Evolutionary conservation across 75 land plant species (phyloP), one percentile per base, ranked within the genome.

Genomic region (Sequoia sempervirens): DNA sequence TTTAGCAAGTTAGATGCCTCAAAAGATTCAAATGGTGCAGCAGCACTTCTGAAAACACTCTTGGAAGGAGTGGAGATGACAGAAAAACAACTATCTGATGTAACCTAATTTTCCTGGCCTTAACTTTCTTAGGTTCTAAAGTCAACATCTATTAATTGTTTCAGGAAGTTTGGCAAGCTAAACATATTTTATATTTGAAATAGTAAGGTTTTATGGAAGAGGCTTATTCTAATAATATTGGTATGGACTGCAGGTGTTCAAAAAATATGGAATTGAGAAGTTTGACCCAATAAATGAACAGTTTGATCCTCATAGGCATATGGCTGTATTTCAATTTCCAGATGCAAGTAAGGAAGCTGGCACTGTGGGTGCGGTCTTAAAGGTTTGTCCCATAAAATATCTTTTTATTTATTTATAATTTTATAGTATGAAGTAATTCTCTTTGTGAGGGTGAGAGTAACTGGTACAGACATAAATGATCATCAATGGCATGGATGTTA

Each of bases 21-120:
- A 38, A 82, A 88, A 28, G 95, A 93, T 66, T 47, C 93, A 54
- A 47, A 87, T 84, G 95, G 90, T 75, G 92, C 93, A 45, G 93
- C 84, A 0, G 90, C 89, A 64, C 90, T 91, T 13, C 80, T 97
- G 14, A 88, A 90, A 83, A 89, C 95, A 15, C 93, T 97, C 9
- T 84, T 95, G 14, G 95, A 94, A 68, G 99, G 99, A 70, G 96
- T 97, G 83, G 92, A 91, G 53, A 95, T 93, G 96, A 97, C 99
- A 50, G 95, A 95, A 32, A 97, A 92, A 84, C 96, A 97, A 58
- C 92, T 97, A 18, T 37, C 38, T 2, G 95, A 94, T 94, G 99
- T 97, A 84, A 36, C 12, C 36, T 75, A 36, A 74, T 75, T 37
- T 75, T 8, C 18, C 40, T 3, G 17, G 79, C 68, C 26, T 4